These are phyloP conservation scores for Neocatenulostroma microsporum DNA, from an alignment of 2,329 filamentous ascomycete genomes.

Conservation along the genomic window DNA sequence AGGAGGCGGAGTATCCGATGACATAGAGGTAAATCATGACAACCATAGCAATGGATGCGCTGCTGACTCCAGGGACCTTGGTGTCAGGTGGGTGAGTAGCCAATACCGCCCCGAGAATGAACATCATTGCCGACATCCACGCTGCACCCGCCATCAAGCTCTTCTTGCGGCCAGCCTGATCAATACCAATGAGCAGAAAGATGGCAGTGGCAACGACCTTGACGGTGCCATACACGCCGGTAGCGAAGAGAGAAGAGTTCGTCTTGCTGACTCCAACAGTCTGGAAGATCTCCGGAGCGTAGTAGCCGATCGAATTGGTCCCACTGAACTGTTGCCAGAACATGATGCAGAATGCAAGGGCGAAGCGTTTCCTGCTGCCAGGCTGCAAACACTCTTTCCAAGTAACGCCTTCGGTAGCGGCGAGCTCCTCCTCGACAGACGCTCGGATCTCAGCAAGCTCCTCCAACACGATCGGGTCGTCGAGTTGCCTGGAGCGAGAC, in stretches of 20 bases:
- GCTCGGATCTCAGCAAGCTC: slow-evolving; percentile 47
- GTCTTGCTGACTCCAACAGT: slow-evolving; percentile 41
- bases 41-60: slow-evolving; percentile 43
- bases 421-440: slow-evolving; percentile 40
- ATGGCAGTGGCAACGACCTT: slow-evolving; percentile 45
- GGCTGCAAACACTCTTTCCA: slow-evolving; percentile 37
- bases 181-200: slow-evolving; percentile 49
- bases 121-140: slow-evolving; percentile 31
- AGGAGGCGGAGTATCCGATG: slow-evolving; percentile 46
- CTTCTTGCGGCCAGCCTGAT: slow-evolving; percentile 40
- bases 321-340: slow-evolving; percentile 48
- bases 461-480: slow-evolving; percentile 27
- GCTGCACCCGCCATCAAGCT: slow-evolving; percentile 24
- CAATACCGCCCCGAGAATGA: slow-evolving; percentile 26
- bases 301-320: slow-evolving; percentile 49
- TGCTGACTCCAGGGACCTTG: slow-evolving; percentile 19
- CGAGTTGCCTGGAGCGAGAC: slow-evolving; percentile 45
- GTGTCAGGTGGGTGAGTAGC: slow-evolving; percentile 19
- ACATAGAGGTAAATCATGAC: slow-evolving; percentile 50
- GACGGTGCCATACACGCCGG: slow-evolving; percentile 47
- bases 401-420: slow-evolving; percentile 29
- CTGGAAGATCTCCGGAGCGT: slow-evolving; percentile 49
- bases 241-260: slow-evolving; percentile 41
- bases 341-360: slow-evolving; percentile 42
- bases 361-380: slow-evolving; percentile 38